These are phyloP conservation scores for Cucurbita argyrosperma DNA, from an alignment of 306 rosid species.

Conservation along the genomic window DNA sequence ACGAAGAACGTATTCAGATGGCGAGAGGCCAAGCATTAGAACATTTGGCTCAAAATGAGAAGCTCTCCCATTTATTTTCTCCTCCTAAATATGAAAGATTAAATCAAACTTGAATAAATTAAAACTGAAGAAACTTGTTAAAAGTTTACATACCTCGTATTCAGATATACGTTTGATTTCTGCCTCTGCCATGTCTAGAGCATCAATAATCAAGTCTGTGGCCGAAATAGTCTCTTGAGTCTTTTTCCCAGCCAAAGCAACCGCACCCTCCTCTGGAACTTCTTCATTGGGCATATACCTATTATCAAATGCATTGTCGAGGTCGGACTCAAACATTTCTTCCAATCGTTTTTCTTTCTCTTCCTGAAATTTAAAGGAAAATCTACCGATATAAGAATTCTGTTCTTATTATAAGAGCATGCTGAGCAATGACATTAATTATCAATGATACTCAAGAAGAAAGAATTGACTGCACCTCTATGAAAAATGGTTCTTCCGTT, in stretches of 20 bases:
- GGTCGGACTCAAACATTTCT: slow-evolving; percentile 66
- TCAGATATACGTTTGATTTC: slow-evolving; percentile 47
- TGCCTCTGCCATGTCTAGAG: slow-evolving; percentile 64
- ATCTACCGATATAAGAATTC: neutral
- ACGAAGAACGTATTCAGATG: slow-evolving; percentile 65
- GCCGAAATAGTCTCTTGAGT: slow-evolving; percentile 82
- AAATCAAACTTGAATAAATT: neutral
- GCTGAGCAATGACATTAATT: neutral
- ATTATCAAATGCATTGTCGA: slow-evolving; percentile 58
- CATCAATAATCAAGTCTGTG: slow-evolving; percentile 71
- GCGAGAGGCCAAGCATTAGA: slow-evolving; percentile 58
- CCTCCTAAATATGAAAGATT: slow-evolving; percentile 40
- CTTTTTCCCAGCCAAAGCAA: slow-evolving; percentile 76
- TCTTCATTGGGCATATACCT: slow-evolving; percentile 49
- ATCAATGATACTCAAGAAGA: neutral
- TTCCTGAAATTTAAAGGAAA: slow-evolving; percentile 54
- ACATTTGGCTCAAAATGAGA: slow-evolving; percentile 49
- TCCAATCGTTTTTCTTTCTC: slow-evolving; percentile 90
- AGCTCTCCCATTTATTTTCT: slow-evolving; percentile 26
- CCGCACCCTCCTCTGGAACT: slow-evolving; percentile 93
- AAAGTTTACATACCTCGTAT: slow-evolving; percentile 38
- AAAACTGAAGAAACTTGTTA: neutral
- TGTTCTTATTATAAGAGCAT: neutral
- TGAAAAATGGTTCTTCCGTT: slow-evolving; percentile 88
- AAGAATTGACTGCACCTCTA: slow-evolving; percentile 50